Evolutionary conservation across 148 eudicot genomes (phyloP), one percentile per base, ranked within the genome.

Genomic region (Polygonum aviculare): DNA sequence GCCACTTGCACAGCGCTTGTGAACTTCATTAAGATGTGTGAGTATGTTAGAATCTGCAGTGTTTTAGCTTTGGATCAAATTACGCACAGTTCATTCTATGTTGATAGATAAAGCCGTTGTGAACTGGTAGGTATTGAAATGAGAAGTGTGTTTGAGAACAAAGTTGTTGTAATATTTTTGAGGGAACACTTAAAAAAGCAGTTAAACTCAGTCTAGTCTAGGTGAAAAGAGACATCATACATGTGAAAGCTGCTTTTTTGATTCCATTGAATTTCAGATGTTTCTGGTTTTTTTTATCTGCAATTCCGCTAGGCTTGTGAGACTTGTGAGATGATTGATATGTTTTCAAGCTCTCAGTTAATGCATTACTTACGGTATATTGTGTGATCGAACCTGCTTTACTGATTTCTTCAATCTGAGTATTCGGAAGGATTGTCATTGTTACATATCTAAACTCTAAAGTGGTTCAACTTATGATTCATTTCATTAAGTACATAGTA

Each of bases 1-100:
- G 47, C 11, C 85, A 79, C 22, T 77, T 83, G 44, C 75, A 41
- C n/a, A 26, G 7, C 75, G 35, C 54, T 41, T 44, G 51, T 72
- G 35, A 72, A 26, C 75, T 72, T 44, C 54, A 48, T 44, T 14
- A 44, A 48, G 33, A 72, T 72, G 75, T 72, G 75, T 72, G 54
- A 72, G 75, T 72, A 9, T 67, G 16, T 21, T 67, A 35, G 45
- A 67, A 67, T 33, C 21, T 67, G 45, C 15, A 4, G 5, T 33
- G 1, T 35, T 67, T 36, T 33, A 35, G 44, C 21, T 57, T 33
- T 65, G 15, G n/a, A 63, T 12, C 69, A 63, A 12, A 31, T 62
- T 63, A 31, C n/a, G n/a, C n/a, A n/a, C 18, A 7, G n/a, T 63
- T 31, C n/a, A 63, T 33, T 15, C n/a, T 67, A 16, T 67, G 44